Percentiles rank a stretch among this genome's conserved stretches.
These are phyloP conservation scores for Xanthoceras sorbifolium DNA, from an alignment of 345 rosid species.

Conservation along the genomic window DNA sequence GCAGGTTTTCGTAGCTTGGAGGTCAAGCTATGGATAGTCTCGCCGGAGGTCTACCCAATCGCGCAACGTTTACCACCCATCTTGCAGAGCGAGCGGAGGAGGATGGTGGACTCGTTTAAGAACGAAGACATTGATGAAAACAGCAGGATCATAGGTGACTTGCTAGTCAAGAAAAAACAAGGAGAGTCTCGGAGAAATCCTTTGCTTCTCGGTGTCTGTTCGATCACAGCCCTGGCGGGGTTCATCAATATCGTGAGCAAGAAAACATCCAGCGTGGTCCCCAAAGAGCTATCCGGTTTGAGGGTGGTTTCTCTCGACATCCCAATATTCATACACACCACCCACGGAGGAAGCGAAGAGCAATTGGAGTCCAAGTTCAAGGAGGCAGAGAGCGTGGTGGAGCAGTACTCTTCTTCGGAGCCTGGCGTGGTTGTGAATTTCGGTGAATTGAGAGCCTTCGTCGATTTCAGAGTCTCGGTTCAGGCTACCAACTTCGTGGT, in stretches of 20 bases:
- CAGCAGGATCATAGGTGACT: slow-evolving; percentile 46
- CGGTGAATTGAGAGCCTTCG: slow-evolving; percentile 47
- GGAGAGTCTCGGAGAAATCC: slow-evolving; percentile 42
- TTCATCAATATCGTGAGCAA: slow-evolving; percentile 41
- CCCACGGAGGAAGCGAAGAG: slow-evolving; percentile 31
- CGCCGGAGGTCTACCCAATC: slow-evolving; percentile 47
- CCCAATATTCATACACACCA: slow-evolving; percentile 38
- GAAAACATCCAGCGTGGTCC: slow-evolving; percentile 38
- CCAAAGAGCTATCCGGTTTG: slow-evolving; percentile 43
- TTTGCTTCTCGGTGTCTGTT: slow-evolving; percentile 53
- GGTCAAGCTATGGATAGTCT: slow-evolving; percentile 59
- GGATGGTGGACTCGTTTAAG: neutral
- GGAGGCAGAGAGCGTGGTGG: slow-evolving; percentile 31
- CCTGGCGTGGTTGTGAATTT: slow-evolving; percentile 49
- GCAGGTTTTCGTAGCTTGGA: slow-evolving; percentile 71
- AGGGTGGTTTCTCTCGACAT: slow-evolving; percentile 45
- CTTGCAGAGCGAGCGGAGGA: neutral
- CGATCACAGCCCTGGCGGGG: slow-evolving; percentile 42
- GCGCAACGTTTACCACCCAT: slow-evolving; percentile 33
- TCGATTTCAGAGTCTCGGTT: slow-evolving; percentile 32
- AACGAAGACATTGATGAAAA: slow-evolving; percentile 41
- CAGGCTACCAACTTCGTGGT: slow-evolving; percentile 34
- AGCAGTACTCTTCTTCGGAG: slow-evolving; percentile 23
- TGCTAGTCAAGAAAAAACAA: slow-evolving; percentile 25
- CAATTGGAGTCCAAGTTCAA: slow-evolving; percentile 31